A percentile compares a stretch with the other conserved stretches of the same genome.
These are phyloP conservation scores for Coleophoma crateriformis DNA, from an alignment of 2,329 filamentous ascomycete genomes.

Conservation along the genomic window DNA sequence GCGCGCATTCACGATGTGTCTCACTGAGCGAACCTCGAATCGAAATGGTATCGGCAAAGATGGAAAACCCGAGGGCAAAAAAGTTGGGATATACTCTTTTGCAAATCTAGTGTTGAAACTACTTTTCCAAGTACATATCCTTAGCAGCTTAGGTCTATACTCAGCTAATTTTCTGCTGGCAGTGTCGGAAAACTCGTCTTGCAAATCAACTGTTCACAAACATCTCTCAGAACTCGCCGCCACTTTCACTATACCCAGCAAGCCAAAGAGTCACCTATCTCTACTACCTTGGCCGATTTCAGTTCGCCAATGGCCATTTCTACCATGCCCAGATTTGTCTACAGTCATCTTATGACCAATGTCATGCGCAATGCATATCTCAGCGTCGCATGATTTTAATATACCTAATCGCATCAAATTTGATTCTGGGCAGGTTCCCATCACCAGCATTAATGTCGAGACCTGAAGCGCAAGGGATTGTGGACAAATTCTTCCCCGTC, in stretches of 20 bases:
- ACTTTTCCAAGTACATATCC: constrained; percentile 65
- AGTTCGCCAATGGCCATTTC: constrained; percentile 81
- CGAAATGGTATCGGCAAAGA: constrained; percentile 43
- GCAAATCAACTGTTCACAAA: constrained; percentile 87
- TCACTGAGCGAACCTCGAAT: constrained; percentile 71
- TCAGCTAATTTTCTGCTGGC: constrained; percentile 1
- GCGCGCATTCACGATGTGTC: constrained; percentile 83
- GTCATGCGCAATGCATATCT: constrained; percentile 63
- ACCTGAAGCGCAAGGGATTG: constrained; percentile 63
- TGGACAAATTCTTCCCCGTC: constrained; percentile 66
- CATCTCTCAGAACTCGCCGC: constrained; percentile 77
- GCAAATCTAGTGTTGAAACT: constrained; percentile 87
- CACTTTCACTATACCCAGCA: constrained; percentile 75
- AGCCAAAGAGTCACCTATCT: constrained; percentile 87
- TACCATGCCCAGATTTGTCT: constrained; percentile 69
- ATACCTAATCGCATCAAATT: constrained; percentile 76
- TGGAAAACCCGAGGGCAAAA: constrained; percentile 74
- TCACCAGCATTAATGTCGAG: constrained; percentile 58
- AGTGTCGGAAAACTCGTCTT: constrained; percentile 77
- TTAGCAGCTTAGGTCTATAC: neutral
- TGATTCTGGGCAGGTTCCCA: constrained; percentile 81
- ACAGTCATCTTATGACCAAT: constrained; percentile 75
- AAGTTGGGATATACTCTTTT: constrained; percentile 83
- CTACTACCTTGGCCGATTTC: constrained; percentile 88
- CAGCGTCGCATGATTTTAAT: constrained; percentile 78